phyloP scores from a whole-genome alignment of 202 grass and related monocot genomes.

The Zizania palustris region DNA sequence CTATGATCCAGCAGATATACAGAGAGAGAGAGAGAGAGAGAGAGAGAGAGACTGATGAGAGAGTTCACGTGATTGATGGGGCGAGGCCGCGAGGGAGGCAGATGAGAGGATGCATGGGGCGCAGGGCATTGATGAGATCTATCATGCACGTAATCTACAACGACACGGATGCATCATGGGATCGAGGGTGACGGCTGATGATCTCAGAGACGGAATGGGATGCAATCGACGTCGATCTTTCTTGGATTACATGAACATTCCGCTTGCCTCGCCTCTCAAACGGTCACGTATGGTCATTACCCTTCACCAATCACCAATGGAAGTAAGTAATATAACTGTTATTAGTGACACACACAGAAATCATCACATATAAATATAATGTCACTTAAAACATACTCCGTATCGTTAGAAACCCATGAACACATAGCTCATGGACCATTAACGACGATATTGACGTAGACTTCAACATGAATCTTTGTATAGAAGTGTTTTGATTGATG shows the following conservation, averaged over 20 bases:
- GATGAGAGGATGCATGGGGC: background rate
- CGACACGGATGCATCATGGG: no score
- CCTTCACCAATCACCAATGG: no score
- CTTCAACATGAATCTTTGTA: no score
- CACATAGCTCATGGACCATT: no score
- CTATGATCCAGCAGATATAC: background rate
- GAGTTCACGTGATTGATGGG: constrained; percentile 38
- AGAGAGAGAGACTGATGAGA: background rate
- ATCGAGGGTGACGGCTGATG: constrained; percentile 30
- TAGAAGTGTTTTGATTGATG: no score
- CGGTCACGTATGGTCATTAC: background rate
- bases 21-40: background rate
- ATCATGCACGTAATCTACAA: no score
- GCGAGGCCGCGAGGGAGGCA: background rate
- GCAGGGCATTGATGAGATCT: constrained; percentile 10
- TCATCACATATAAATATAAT: no score
- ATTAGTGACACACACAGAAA: no score
- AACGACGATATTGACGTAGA: no score
- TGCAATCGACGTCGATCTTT: constrained; percentile 38
- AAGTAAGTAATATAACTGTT: no score
- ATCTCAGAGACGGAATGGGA: constrained; percentile 41
- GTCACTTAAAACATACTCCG: no score
- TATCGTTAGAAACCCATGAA: no score
- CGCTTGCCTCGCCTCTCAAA: constrained; percentile 24
- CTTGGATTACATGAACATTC: constrained; percentile 46